These are phyloP conservation scores for Tricholoma hemisulphureum DNA, from an alignment of 768 basidiomycete species.

Conservation along the genomic window DNA sequence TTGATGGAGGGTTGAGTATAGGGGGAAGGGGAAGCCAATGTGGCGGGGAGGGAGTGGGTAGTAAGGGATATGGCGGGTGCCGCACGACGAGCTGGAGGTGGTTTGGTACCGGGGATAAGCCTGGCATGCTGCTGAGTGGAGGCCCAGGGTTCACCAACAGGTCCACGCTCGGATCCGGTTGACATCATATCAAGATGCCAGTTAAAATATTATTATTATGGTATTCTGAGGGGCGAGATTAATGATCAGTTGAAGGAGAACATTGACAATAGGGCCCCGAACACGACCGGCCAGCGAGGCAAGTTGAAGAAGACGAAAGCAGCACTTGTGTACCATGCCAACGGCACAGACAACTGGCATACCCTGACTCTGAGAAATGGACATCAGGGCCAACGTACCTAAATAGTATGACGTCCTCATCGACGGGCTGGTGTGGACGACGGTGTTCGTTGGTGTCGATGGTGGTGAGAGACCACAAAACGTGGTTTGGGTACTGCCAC, in stretches of 20 bases:
- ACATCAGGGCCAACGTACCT: background rate
- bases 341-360: constrained; percentile 3
- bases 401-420: background rate
- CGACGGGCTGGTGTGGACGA: background rate
- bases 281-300: constrained; percentile 21
- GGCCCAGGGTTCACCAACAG: constrained; percentile 12
- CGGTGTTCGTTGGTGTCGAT: too few relatives aligned
- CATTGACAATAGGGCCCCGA: background rate
- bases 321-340: background rate
- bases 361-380: too few relatives aligned
- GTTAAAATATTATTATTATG: constrained; percentile 25
- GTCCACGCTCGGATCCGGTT: constrained; percentile 17
- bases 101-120: background rate
- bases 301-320: constrained; percentile 5
- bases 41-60: constrained; percentile 38
- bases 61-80: constrained; percentile 31
- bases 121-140: constrained; percentile 2
- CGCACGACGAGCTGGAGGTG: constrained; percentile 10
- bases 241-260: constrained; percentile 2
- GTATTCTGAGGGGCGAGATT: constrained; percentile 20
- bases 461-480: background rate
- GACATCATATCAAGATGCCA: constrained; percentile 17
- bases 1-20: constrained; percentile 30
- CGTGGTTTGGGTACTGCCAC: background rate
- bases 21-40: constrained; percentile 43